Base-by-base conservation (phyloP, 139 green algal species). In the Chlamydomonas sp. region DNA sequence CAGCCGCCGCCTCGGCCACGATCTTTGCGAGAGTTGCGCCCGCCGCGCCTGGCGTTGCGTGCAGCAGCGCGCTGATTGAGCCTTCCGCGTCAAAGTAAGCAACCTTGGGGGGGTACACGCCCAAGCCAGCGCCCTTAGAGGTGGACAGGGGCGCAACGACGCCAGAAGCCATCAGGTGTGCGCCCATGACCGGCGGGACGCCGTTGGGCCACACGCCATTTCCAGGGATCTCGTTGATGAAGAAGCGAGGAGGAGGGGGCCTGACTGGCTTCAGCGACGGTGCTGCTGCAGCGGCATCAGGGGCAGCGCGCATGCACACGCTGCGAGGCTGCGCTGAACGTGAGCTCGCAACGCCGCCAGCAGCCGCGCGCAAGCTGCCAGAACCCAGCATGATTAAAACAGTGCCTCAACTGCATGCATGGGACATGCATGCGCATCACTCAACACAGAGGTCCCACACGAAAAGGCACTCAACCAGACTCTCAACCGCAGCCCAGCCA, bases 111-210 rank as follows among this genome's bases (percentile, higher is more conserved):
- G 76, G 79, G 34, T 64, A 64, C 31, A 88, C 74, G 50, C 84
- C 80, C 3, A 84, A 61, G 34, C 84, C 81, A 24, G 87, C 64
- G 30, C 85, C 89, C 65, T 84, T 89, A 39, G 79, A 90, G 33
- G 74, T 83, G 29, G 79, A 87, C 6, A 92, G 63, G 26, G 89
- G 89, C 1, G 89, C 79, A 24, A 87, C 65, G n/a, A 57, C 69
- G 48, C 86, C 90, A 33, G 79, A 90, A 3, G 83, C 71, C 91
- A 97, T 95, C 1, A 91, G 80, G 72, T 97, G 91, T 29, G 85
- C 89, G 28, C 91, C 91, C 90, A 96, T 95, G 29, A 92, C 90
- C 5, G 90, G 80, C 5, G 91, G 91, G 28, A 97, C 83, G 22
- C 91, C 91, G 28, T 84, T 79, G 1, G 71, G 28, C 88, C 90